Evolutionary conservation across 129 eudicot species (phyloP).

Genomic region (Arctium lappa): DNA sequence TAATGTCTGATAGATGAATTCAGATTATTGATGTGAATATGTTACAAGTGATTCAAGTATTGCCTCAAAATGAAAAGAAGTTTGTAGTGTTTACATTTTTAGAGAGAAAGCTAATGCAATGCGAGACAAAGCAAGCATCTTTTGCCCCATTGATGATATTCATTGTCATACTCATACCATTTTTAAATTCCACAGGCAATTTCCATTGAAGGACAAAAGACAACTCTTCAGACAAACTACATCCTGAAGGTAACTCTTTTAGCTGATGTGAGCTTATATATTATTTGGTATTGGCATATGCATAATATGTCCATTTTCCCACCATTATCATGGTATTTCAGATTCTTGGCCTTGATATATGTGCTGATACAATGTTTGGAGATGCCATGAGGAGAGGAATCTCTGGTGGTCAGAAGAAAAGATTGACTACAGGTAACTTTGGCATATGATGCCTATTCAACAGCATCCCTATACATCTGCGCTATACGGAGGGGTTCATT

Average conservation of each 20-base stretch:
- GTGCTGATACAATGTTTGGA: conserved; percentile 78
- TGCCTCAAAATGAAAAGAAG: background rate
- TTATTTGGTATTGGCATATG: background rate
- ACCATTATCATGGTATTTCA: conserved; percentile 16
- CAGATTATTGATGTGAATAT: background rate
- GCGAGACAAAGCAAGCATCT: background rate
- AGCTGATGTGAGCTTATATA: conserved; percentile 2
- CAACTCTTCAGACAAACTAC: conserved; percentile 57
- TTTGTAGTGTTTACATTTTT: background rate
- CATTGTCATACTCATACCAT: background rate
- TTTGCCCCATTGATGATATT: background rate
- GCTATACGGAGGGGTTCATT: background rate
- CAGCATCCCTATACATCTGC: background rate
- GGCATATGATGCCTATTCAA: background rate
- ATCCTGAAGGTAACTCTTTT: conserved; percentile 41
- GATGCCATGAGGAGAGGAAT: conserved; percentile 89
- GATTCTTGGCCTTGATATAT: conserved; percentile 93
- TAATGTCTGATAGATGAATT: background rate
- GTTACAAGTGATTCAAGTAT: background rate
- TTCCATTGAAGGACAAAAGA: conserved; percentile 48
- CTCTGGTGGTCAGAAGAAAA: conserved; percentile 93
- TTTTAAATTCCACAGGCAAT: conserved; percentile 34
- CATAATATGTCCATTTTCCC: background rate
- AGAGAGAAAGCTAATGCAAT: background rate
- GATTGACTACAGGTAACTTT: conserved; percentile 73